Percentiles rank a stretch among this genome's conserved stretches.
These are phyloP conservation scores for Amanita exitialis DNA, from an alignment of 768 basidiomycete genomes.

Conservation along the genomic window DNA sequence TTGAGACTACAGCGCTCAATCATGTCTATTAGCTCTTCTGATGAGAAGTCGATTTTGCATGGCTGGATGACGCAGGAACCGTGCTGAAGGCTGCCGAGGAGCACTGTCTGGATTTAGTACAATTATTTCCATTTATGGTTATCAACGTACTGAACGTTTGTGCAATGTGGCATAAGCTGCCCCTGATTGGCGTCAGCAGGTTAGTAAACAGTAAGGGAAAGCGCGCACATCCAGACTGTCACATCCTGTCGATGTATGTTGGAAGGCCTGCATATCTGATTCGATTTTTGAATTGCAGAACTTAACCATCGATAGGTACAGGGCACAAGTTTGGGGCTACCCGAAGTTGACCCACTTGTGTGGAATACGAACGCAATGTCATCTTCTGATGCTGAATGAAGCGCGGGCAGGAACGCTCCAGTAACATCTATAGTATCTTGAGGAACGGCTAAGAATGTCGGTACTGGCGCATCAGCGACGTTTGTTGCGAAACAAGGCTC, in stretches of 20 bases:
- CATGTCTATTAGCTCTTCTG: conserved; percentile 67
- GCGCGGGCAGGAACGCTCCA: conserved; percentile 31
- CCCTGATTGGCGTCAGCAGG: conserved; percentile 37
- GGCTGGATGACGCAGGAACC: conserved; percentile 68
- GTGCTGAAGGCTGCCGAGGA: conserved; percentile 62
- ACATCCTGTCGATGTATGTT: conserved; percentile 50
- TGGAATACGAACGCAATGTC: conserved; percentile 64
- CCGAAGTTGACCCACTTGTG: conserved; percentile 75
- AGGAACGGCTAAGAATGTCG: conserved; percentile 35
- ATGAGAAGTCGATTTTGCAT: conserved; percentile 52
- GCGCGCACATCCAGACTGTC: conserved; percentile 59
- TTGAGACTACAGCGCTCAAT: conserved; percentile 58
- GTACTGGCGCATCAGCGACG: conserved; percentile 37
- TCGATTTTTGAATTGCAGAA: conserved; percentile 51
- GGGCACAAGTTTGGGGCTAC: conserved; percentile 70
- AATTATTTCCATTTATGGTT: conserved; percentile 14
- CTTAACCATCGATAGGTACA: conserved; percentile 61
- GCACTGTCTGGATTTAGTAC: conserved; percentile 33
- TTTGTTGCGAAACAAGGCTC: conserved; percentile 45
- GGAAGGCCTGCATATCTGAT: conserved; percentile 37
- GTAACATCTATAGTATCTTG: conserved; percentile 27
- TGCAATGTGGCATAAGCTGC: conserved; percentile 77
- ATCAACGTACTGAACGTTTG: conserved; percentile 53
- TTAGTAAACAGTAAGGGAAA: conserved; percentile 11
- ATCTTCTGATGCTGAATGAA: conserved; percentile 24